Base-by-base conservation (phyloP, 1,284 basidiomycete species). In the Cystobasidiaceae sp. region DNA sequence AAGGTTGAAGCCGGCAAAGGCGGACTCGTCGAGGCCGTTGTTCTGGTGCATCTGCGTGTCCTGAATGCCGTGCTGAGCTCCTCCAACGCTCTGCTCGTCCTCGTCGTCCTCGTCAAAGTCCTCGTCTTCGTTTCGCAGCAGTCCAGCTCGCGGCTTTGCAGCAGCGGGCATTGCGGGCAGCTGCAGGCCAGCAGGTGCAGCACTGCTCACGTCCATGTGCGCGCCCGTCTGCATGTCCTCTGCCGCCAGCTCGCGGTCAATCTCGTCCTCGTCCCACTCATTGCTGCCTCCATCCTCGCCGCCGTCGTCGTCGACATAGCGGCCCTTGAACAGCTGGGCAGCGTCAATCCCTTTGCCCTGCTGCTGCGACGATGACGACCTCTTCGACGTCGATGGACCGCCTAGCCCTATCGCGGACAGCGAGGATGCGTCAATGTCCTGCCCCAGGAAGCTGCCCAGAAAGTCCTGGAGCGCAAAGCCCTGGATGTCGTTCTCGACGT, bases 211-310 rank as follows among this genome's bases (percentile, higher is more conserved):
- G n/a, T n/a, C n/a, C n/a, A n/a, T n/a, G n/a, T n/a, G n/a, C n/a
- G n/a, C n/a, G n/a, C n/a, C n/a, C n/a, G n/a, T n/a, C n/a, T n/a
- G n/a, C n/a, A n/a, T n/a, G n/a, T 70, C 66, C n/a, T n/a, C n/a
- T n/a, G n/a, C n/a, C n/a, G n/a, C n/a, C 74, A 91, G 81, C 77
- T 92, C 88, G 68, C 82, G 79, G 73, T 90, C 87, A 63, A 91
- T 88, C 72, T 90, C 85, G 66, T 86, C 88, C 75, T 92, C n/a
- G n/a, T n/a, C n/a, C n/a, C n/a, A n/a, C n/a, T n/a, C n/a, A n/a
- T n/a, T 81, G n/a, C n/a, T n/a, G n/a, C 87, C 87, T 70, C 86
- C 83, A 25, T 84, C 87, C 4, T 81, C 80, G 54, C 86, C 85
- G 25, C 88, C 85, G 27, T 81, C 85, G 82, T 67, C 79, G 68